Base-by-base conservation (phyloP, 345 rosid species). In the Eucalyptus polybractea region DNA sequence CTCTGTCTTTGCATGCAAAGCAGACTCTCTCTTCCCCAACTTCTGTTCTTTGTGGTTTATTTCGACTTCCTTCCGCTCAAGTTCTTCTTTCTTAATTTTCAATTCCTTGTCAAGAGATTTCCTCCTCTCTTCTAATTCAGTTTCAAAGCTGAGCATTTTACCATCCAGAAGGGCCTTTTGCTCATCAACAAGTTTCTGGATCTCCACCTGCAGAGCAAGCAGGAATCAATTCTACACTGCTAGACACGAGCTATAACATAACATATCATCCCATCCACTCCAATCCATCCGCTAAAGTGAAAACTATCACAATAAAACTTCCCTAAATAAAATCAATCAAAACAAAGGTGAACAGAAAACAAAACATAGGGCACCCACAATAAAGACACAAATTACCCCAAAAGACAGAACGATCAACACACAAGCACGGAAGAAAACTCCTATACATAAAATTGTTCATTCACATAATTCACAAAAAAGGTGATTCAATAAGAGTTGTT, bases 171-270 rank as follows among this genome's bases (percentile, higher is more conserved):
- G 88, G 87, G 90, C 92, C 89, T 91, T 94, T 86, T 95, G 97
- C 90, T 95, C 95, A 92, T 96, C 97, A n/a, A 96, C 91, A 50
- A 96, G 92, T 92, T 92, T 91, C 89, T 94, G 96, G 85, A 94
- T 90, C 93, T 94, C 99, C 90, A 91, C 91, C 99, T 96, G 91
- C 89, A 86, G 92, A 89, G 31, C 88, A 81, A 67, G 87, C 88
- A 89, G 58, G 72, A 42, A 89, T 27, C 45, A 65, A 51, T 86
- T 86, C 80, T 53, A 86, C 42, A 50, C 87, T 10, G 47, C 83
- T 37, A 37, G 45, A 76, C 5, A 19, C 3, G 15, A 76, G 47
- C 45, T 76, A 76, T 86, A 51, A 51, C 87, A n/a, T 19, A 25
- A 42, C 25, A 86, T 50, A 29, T 40, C 44, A 86, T 86, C 60